Conservation (phyloP, 352 stramenopile species). For the Phytophthora citricola region DNA sequence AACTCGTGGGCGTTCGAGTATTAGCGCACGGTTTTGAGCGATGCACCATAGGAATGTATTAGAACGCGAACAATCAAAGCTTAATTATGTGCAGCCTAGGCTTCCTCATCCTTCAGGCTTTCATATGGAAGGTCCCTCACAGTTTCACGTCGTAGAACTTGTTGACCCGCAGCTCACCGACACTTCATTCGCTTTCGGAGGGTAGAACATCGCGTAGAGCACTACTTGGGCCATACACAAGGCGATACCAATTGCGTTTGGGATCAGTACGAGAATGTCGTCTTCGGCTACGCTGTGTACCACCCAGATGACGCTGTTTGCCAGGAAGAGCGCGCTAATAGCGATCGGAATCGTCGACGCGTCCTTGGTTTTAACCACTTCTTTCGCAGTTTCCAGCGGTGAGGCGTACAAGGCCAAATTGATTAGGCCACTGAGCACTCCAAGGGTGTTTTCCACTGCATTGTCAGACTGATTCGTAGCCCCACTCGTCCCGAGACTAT, state of each 20-base stretch:
- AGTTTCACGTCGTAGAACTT: neutral
- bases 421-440: conserved; percentile 11
- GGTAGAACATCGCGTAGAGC: conserved; percentile 27
- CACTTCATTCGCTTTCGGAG: neutral
- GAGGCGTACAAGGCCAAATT: conserved; percentile 38
- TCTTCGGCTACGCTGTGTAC: conserved; percentile 35
- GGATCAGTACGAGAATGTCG: conserved; percentile 45
- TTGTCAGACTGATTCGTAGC: conserved; percentile 17
- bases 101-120: neutral
- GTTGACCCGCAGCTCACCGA: neutral
- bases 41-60: conserved; percentile 13
- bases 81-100: conserved; percentile 1
- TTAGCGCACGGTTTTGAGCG: conserved; percentile 21
- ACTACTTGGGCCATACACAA: conserved; percentile 26
- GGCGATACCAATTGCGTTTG: conserved; percentile 35
- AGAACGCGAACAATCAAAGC: conserved; percentile 15
- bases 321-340: conserved; percentile 39
- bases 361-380: conserved; percentile 23
- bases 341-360: conserved; percentile 46
- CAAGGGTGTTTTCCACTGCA: conserved; percentile 15
- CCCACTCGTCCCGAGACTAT: conserved; percentile 19
- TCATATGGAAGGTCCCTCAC: neutral
- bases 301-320: conserved; percentile 45
- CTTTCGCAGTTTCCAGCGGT: conserved; percentile 21
- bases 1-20: conserved; percentile 82